Evolutionary conservation across 192 early-diverging fungal genomes (phyloP).

Genomic region (Coemansia sp.): DNA sequence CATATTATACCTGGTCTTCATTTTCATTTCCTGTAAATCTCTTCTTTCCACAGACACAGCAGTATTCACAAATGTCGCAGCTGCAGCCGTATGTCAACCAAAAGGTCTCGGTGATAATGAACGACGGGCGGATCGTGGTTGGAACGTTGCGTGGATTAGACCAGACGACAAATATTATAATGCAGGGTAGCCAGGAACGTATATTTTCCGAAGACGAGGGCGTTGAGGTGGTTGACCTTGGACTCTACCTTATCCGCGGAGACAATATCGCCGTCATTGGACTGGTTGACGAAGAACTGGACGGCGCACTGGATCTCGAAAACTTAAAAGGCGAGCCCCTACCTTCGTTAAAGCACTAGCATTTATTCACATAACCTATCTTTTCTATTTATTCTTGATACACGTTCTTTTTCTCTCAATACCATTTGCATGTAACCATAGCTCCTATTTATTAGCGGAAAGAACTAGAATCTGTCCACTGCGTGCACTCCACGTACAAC

Average conservation of each 20-base stretch:
- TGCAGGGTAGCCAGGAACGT: conserved; percentile 55
- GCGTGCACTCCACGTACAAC: conserved; percentile 41
- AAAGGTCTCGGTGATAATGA: conserved; percentile 43
- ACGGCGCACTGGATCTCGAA: conserved; percentile 36
- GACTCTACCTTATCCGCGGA: conserved; percentile 57
- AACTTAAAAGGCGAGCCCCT: conserved; percentile 23
- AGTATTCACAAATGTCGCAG: conserved; percentile 33
- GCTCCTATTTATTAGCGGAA: too few relatives aligned
- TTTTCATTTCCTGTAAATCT: neutral
- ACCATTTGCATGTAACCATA: too few relatives aligned
- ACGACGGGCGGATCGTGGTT: conserved; percentile 47
- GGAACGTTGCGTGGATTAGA: conserved; percentile 56
- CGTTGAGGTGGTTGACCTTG: conserved; percentile 53
- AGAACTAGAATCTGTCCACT: neutral
- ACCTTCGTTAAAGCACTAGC: conserved; percentile 28
- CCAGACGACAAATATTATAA: conserved; percentile 56
- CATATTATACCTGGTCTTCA: too few relatives aligned
- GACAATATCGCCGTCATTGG: conserved; percentile 56
- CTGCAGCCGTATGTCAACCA: conserved; percentile 42
- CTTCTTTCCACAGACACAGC: neutral
- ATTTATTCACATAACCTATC: neutral
- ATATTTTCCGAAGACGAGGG: conserved; percentile 56
- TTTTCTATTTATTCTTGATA: neutral
- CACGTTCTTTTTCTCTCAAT: neutral
- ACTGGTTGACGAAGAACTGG: conserved; percentile 40